Evolutionary conservation across 306 rosid species (phyloP).

Genomic region (Notholithocarpus densiflorus): DNA sequence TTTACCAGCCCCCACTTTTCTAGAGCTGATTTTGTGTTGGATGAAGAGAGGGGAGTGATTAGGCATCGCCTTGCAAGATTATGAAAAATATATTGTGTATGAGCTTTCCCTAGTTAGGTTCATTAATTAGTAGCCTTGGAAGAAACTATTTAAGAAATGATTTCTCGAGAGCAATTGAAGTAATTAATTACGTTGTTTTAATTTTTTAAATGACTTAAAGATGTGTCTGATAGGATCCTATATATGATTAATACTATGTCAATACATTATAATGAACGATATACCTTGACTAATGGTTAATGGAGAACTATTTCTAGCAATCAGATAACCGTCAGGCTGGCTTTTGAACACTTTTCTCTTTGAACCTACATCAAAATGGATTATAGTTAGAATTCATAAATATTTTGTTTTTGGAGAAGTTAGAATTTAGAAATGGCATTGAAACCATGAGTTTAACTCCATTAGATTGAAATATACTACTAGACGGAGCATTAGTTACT

Average conservation of each 20-base stretch:
- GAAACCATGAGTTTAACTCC: too few relatives aligned
- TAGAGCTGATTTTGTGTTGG: constrained; percentile 59
- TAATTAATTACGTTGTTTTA: not conserved
- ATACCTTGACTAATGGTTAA: not conserved
- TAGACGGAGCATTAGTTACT: too few relatives aligned
- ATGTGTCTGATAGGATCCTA: not conserved
- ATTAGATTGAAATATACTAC: too few relatives aligned
- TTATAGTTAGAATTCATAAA: not conserved
- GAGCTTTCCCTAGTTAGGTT: not conserved
- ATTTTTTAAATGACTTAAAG: not conserved
- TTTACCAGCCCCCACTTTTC: constrained; percentile 67
- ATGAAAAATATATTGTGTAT: not conserved
- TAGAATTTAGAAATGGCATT: too few relatives aligned
- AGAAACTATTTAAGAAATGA: not conserved
- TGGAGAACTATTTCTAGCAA: not conserved
- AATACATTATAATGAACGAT: not conserved
- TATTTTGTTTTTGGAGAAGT: not conserved
- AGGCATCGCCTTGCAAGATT: constrained; percentile 57
- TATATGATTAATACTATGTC: not conserved
- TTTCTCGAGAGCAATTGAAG: not conserved
- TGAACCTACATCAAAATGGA: not conserved
- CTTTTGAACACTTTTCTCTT: not conserved
- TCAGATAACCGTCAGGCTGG: not conserved
- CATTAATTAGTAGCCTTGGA: not conserved
- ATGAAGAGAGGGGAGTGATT: constrained; percentile 60